Conservation (phyloP, 1,284 basidiomycete genomes). For the Ganoderma leucocontextum region DNA sequence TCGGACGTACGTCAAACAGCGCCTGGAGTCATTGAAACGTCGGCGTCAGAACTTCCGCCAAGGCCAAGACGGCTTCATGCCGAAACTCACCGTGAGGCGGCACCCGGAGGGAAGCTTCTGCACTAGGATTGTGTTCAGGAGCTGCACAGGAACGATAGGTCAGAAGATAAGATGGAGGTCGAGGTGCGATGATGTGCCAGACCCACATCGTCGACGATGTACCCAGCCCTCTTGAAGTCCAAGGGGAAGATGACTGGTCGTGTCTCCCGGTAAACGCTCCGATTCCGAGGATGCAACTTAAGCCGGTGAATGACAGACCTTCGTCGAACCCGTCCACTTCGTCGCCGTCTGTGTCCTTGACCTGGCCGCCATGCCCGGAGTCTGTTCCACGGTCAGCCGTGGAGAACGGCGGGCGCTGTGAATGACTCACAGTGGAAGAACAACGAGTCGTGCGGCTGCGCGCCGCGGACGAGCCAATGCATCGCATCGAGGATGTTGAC, state of each 20-base stretch:
- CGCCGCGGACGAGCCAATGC: slow-evolving; percentile 86
- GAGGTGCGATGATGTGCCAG: neutral
- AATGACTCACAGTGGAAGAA: slow-evolving; percentile 84
- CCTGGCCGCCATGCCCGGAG: slow-evolving; percentile 88
- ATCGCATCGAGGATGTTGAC: slow-evolving; percentile 86
- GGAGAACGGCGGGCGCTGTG: neutral
- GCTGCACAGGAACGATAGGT: slow-evolving; percentile 44
- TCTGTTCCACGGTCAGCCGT: slow-evolving; percentile 46
- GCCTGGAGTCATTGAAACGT: slow-evolving; percentile 50
- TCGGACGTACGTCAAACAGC: slow-evolving; percentile 68
- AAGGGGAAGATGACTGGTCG: slow-evolving; percentile 64
- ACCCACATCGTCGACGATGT: slow-evolving; percentile 83
- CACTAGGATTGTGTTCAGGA: slow-evolving; percentile 69
- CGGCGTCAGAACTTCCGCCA: neutral
- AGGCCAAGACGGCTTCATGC: neutral
- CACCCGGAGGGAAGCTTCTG: slow-evolving; percentile 67
- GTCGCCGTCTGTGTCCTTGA: slow-evolving; percentile 74
- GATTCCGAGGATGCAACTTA: neutral
- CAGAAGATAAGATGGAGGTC: slow-evolving; percentile 16
- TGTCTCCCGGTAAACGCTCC: neutral
- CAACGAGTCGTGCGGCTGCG: slow-evolving; percentile 80
- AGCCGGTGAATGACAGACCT: slow-evolving; percentile 39
- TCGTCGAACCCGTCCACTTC: slow-evolving; percentile 76
- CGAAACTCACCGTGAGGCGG: slow-evolving; percentile 68
- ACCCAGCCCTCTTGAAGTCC: slow-evolving; percentile 73